Percentiles rank a stretch among this genome's conserved stretches.
phyloP scores from a whole-genome alignment of 2,329 filamentous ascomycete genomes.

The Penicillium sp. region DNA sequence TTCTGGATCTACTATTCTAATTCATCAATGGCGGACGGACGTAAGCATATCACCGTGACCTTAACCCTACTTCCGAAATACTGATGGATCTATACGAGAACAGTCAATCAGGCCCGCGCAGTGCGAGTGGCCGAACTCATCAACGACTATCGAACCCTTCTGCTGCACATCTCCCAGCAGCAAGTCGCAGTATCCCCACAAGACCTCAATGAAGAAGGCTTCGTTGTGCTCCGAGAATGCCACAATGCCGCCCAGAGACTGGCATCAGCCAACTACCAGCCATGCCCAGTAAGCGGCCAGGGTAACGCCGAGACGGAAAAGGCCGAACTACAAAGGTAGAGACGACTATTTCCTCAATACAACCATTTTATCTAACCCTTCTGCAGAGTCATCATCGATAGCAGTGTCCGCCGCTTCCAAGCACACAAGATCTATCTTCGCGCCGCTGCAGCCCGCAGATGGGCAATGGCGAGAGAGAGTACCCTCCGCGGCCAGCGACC shows the following conservation, averaged over 20 bases:
- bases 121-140: constrained; percentile 60
- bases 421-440: constrained; percentile 58
- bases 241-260: constrained; percentile 52
- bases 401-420: constrained; percentile 56
- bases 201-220: constrained; percentile 57
- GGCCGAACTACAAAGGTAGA: constrained; percentile 49
- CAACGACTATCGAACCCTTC: constrained; percentile 58
- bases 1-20: background rate
- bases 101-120: constrained; percentile 61
- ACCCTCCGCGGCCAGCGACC: constrained; percentile 50
- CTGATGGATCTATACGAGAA: constrained; percentile 4
- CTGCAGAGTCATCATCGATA: constrained; percentile 56
- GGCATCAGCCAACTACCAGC: constrained; percentile 50
- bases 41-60: constrained; percentile 37
- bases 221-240: constrained; percentile 54
- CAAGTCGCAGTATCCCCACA: constrained; percentile 49
- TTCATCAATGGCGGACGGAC: constrained; percentile 51
- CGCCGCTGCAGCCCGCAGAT: constrained; percentile 54
- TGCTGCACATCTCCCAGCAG: constrained; percentile 54
- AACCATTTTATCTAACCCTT: constrained; percentile 14
- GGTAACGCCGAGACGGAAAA: constrained; percentile 52
- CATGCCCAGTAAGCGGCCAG: constrained; percentile 38
- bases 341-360: background rate
- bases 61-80: background rate
- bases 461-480: constrained; percentile 51